Conservation (phyloP, 495 filamentous ascomycete genomes). For the Lentithecium fluviatile region DNA sequence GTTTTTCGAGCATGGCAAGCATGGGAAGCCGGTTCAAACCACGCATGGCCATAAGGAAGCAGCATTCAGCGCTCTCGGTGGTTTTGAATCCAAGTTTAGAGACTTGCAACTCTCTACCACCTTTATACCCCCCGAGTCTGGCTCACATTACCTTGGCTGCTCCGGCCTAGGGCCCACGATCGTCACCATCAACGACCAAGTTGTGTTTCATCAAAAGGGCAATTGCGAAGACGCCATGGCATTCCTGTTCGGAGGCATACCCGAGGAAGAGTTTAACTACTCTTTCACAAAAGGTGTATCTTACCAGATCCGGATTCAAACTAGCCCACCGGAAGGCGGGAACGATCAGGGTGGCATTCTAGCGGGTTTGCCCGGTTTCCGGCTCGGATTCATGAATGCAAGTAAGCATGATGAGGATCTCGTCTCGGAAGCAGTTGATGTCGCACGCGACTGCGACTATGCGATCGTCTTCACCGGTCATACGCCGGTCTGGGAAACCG, state of each 20-base stretch:
- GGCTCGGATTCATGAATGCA: constrained; percentile 29
- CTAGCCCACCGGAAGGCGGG: constrained; percentile 4
- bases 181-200: constrained; percentile 20
- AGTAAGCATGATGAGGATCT: constrained; percentile 22
- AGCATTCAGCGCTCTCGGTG: constrained; percentile 10
- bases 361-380: constrained; percentile 16
- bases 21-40: constrained; percentile 2
- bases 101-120: constrained; percentile 12
- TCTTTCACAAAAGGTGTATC: constrained; percentile 14
- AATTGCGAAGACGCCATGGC: constrained; percentile 20
- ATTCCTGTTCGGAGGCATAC: constrained; percentile 17
- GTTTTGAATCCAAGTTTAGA: constrained; percentile 1
- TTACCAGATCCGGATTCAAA: constrained; percentile 9
- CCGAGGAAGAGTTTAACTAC: constrained; percentile 22
- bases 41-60: constrained; percentile 1
- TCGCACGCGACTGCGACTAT: constrained; percentile 11
- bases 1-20: constrained; percentile 17
- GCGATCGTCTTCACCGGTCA: constrained; percentile 33
- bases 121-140: constrained; percentile 7
- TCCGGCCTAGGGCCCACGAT: constrained; percentile 19
- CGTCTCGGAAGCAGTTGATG: constrained; percentile 12
- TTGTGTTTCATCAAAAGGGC: constrained; percentile 13
- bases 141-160: constrained; percentile 19
- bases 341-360: constrained; percentile 6
- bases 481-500: constrained; percentile 29